These are phyloP conservation scores for Teunomyces funiuensis DNA, from an alignment of 805 yeast genomes.

Conservation along the genomic window DNA sequence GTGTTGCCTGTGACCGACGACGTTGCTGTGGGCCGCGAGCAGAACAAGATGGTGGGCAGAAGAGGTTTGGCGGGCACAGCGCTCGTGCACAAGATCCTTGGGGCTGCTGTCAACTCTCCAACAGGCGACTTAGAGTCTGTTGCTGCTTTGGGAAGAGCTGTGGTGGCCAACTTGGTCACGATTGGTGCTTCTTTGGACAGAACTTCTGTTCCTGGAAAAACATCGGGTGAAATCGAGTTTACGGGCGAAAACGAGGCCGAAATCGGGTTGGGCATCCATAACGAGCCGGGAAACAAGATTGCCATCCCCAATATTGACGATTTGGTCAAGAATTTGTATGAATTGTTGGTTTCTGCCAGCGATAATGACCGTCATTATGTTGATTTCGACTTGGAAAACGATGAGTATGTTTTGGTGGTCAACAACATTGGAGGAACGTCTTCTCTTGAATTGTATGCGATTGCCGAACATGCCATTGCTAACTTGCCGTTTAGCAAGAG, in stretches of 20 bases:
- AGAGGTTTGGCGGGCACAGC: constrained; percentile 93
- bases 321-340: constrained; percentile 55
- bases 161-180: constrained; percentile 71
- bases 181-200: constrained; percentile 89
- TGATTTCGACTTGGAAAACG: constrained; percentile 53
- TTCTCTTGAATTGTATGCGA: constrained; percentile 71
- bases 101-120: constrained; percentile 59
- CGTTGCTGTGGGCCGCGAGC: constrained; percentile 88
- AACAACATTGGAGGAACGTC: constrained; percentile 93
- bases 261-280: constrained; percentile 94
- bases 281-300: constrained; percentile 81
- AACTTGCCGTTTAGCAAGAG: constrained; percentile 52
- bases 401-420: constrained; percentile 67
- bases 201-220: constrained; percentile 83
- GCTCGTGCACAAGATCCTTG: constrained; percentile 79
- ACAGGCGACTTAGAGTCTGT: constrained; percentile 49
- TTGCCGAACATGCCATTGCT: constrained; percentile 58
- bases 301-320: constrained; percentile 73
- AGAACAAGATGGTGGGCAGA: constrained; percentile 90
- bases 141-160: constrained; percentile 55
- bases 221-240: constrained; percentile 37
- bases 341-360: constrained; percentile 56
- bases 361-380: constrained; percentile 85
- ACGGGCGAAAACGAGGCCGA: constrained; percentile 70
- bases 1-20: constrained; percentile 85